These are phyloP conservation scores for Solanum hybrid DNA, from an alignment of 305 asterid species.

Conservation along the genomic window DNA sequence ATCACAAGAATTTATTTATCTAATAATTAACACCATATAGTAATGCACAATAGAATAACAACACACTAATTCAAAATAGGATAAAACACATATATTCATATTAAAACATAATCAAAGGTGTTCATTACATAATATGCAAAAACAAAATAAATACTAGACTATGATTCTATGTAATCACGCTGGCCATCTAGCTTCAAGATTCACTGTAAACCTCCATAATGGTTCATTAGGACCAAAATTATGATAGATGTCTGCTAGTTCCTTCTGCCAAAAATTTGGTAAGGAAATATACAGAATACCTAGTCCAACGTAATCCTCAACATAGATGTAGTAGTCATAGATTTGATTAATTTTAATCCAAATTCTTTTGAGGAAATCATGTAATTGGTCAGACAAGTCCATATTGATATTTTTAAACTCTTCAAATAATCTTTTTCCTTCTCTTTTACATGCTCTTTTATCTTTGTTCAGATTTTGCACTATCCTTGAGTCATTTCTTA, in stretches of 20 bases:
- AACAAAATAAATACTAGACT: too few relatives aligned
- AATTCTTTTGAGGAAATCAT: accelerated
- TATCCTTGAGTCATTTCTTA: not conserved
- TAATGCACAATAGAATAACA: too few relatives aligned
- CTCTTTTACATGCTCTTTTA: not conserved
- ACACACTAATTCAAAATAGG: not conserved
- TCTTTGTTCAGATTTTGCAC: too few relatives aligned
- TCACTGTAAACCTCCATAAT: not conserved
- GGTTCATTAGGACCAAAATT: not conserved
- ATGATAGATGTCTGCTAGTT: too few relatives aligned
- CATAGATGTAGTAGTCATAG: not conserved
- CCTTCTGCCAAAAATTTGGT: not conserved
- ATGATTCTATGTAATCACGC: not conserved
- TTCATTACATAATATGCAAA: not conserved
- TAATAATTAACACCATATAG: not conserved
- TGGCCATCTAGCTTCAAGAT: not conserved
- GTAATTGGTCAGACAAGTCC: not conserved
- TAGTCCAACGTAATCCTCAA: not conserved
- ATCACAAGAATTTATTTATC: not conserved
- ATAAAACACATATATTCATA: not conserved
- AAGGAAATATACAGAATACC: too few relatives aligned
- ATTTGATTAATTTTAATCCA: not conserved
- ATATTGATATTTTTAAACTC: not conserved
- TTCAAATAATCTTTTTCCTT: not conserved
- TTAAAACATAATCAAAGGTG: not conserved